Percentiles rank a stretch among this genome's conserved stretches.
These are phyloP conservation scores for Effrenium voratum DNA, from an alignment of 73 alveolate species.

Conservation along the genomic window DNA sequence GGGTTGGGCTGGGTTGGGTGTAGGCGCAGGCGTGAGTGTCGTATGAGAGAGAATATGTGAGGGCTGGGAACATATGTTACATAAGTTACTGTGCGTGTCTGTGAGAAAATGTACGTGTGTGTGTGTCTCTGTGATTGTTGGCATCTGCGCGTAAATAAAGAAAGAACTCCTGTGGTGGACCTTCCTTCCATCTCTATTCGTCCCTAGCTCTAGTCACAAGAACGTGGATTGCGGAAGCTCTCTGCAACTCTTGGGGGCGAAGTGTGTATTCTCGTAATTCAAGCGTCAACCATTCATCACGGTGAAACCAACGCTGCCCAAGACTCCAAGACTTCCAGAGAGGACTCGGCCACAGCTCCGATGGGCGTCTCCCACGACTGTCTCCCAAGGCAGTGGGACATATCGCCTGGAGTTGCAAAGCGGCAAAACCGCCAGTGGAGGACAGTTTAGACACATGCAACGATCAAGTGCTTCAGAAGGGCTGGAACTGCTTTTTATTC, in stretches of 20 bases:
- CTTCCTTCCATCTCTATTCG: no score
- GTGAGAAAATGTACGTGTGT: no score
- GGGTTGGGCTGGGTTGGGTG: no score
- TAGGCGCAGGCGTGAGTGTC: no score
- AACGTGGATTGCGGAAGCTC: no score
- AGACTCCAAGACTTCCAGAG: slow-evolving; percentile 72
- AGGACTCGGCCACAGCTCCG: slow-evolving; percentile 90
- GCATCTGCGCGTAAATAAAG: no score
- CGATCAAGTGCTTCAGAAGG: background rate
- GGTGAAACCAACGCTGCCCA: background rate
- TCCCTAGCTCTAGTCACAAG: no score
- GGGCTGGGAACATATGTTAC: no score
- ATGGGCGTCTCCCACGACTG: slow-evolving; percentile 88
- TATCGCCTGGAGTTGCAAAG: slow-evolving; percentile 30
- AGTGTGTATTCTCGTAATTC: background rate
- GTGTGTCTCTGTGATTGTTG: no score
- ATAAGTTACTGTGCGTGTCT: no score
- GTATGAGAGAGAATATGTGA: no score
- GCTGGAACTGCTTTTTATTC: background rate
- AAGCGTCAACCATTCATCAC: background rate
- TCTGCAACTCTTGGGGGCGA: background rate
- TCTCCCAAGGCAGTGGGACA: slow-evolving; percentile 89
- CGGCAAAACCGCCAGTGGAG: background rate
- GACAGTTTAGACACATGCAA: background rate
- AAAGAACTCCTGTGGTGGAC: no score